phyloP scores from a whole-genome alignment of 2,329 filamentous ascomycete species.

The Ascochyta clinopodiicola region DNA sequence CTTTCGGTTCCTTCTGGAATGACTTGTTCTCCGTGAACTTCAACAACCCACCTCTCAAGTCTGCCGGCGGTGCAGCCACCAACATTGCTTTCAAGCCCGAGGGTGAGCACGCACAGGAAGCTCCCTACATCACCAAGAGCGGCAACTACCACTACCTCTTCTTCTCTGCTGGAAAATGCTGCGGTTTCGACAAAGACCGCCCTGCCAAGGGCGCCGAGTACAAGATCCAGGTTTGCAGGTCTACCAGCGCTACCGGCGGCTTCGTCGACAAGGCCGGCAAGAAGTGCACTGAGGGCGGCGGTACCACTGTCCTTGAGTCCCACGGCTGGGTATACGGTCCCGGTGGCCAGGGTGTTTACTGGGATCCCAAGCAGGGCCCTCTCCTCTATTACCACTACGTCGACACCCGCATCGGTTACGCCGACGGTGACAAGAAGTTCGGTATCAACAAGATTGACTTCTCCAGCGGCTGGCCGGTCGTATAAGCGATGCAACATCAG shows the following conservation, averaged over 20 bases:
- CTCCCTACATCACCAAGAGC: constrained; percentile 62
- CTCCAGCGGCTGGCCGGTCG: constrained; percentile 58
- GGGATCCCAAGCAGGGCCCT: constrained; percentile 57
- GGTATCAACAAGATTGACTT: constrained; percentile 61
- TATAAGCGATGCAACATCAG: constrained; percentile 24
- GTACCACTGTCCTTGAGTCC: constrained; percentile 65
- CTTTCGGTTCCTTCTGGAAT: constrained; percentile 73
- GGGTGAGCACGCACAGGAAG: constrained; percentile 63
- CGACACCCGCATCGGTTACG: constrained; percentile 61
- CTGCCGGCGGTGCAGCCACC: constrained; percentile 44
- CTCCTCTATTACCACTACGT: constrained; percentile 70
- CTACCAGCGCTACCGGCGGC: constrained; percentile 56
- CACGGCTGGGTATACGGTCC: constrained; percentile 69
- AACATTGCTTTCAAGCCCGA: constrained; percentile 63
- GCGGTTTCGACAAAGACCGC: constrained; percentile 59
- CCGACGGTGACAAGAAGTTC: constrained; percentile 59
- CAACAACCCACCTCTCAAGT: constrained; percentile 41
- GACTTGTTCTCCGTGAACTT: constrained; percentile 68
- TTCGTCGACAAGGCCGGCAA: constrained; percentile 64
- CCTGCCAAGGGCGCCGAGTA: constrained; percentile 68
- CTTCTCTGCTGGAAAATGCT: constrained; percentile 67
- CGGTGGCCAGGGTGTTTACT: constrained; percentile 68
- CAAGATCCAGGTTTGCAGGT: constrained; percentile 70
- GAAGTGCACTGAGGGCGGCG: constrained; percentile 63
- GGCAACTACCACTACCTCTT: constrained; percentile 69